These are phyloP conservation scores for Rhododendron griersonianum DNA, from an alignment of 148 eudicot species.

Conservation along the genomic window DNA sequence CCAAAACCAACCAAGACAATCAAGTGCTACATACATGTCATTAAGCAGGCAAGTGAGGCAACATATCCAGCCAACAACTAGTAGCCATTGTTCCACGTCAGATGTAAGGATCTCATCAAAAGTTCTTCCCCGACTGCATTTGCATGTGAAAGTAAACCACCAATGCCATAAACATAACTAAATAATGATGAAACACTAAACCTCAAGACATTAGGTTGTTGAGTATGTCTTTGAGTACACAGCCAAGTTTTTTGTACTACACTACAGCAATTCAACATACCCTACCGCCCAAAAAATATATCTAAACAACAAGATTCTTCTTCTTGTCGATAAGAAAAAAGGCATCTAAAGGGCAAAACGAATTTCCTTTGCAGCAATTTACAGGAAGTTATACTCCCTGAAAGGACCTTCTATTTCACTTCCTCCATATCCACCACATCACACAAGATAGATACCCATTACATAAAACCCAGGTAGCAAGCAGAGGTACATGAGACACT, in stretches of 20 bases:
- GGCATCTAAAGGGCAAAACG: neutral
- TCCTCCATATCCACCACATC: neutral
- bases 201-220: neutral
- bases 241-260: neutral
- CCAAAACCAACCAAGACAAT: neutral
- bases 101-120: neutral
- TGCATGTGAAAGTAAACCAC: neutral
- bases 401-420: neutral
- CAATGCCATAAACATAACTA: neutral
- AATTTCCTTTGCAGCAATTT: neutral
- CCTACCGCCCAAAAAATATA: neutral
- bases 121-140: slow-evolving; percentile 1
- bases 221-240: neutral
- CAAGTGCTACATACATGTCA: neutral
- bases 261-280: neutral
- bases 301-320: neutral
- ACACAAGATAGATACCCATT: neutral
- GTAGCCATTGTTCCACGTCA: neutral
- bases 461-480: neutral
- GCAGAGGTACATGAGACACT: neutral
- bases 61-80: neutral
- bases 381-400: neutral
- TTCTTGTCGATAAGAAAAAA: neutral
- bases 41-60: neutral
- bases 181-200: neutral